Conservation (phyloP, 805 yeast genomes). For the Candida khao-thaluensis region DNA sequence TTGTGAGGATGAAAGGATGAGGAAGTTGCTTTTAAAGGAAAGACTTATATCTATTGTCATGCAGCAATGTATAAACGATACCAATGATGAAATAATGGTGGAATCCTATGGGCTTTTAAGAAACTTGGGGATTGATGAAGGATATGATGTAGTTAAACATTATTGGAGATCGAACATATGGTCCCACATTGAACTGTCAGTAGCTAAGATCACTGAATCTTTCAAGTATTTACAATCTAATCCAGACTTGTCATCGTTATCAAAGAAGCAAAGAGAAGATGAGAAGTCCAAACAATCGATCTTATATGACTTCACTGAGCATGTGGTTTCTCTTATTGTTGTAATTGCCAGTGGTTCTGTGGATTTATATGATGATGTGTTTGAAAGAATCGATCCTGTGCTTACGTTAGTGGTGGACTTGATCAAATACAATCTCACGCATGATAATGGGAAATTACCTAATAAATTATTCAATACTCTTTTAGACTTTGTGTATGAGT, state of each 20-base stretch:
- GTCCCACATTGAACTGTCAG: constrained; percentile 52
- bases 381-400: constrained; percentile 41
- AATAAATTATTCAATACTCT: constrained; percentile 49
- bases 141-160: constrained; percentile 73
- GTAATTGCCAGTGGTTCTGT: constrained; percentile 66
- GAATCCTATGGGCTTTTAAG: constrained; percentile 81
- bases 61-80: constrained; percentile 64
- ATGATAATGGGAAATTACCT: constrained; percentile 30
- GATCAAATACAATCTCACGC: constrained; percentile 31
- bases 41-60: constrained; percentile 62
- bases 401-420: constrained; percentile 37
- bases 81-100: constrained; percentile 70
- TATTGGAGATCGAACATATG: constrained; percentile 80
- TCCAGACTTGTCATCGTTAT: constrained; percentile 15
- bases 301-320: constrained; percentile 68
- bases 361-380: constrained; percentile 46
- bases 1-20: constrained; percentile 64
- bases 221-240: constrained; percentile 38
- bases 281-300: constrained; percentile 47
- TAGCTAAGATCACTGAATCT: constrained; percentile 51
- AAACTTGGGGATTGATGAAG: constrained; percentile 81
- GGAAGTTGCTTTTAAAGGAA: constrained; percentile 67
- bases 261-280: constrained; percentile 22
- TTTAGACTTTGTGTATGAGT: constrained; percentile 58
- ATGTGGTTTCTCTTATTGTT: constrained; percentile 64